Percentiles rank a stretch among this genome's conserved stretches.
Conservation (phyloP, 2,329 filamentous ascomycete genomes). For the Sporothrix euskadiensis region DNA sequence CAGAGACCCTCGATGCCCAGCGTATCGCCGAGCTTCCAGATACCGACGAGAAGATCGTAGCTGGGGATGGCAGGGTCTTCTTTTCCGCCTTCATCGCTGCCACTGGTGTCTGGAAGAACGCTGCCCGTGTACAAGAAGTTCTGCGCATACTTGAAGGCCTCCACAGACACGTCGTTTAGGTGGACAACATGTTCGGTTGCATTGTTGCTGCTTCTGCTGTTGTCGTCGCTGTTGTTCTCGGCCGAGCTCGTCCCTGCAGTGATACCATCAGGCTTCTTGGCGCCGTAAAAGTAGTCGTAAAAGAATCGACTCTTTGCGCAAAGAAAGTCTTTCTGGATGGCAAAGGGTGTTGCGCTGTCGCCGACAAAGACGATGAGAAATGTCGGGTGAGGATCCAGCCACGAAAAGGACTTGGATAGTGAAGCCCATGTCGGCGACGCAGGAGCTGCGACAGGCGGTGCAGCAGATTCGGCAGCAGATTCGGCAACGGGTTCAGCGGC, state of each 20-base stretch:
- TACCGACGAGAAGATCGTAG: conserved; percentile 56
- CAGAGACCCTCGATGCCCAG: conserved; percentile 58
- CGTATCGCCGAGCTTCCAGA: conserved; percentile 58
- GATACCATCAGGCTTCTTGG: not conserved
- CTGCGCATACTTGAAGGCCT: conserved; percentile 58
- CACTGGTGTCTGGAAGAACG: conserved; percentile 42
- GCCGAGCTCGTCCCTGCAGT: not conserved
- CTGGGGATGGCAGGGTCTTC: conserved; percentile 46
- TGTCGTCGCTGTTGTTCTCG: not conserved
- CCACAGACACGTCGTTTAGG: conserved; percentile 50
- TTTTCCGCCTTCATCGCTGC: not conserved
- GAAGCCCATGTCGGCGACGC: not conserved
- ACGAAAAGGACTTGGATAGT: conserved; percentile 35
- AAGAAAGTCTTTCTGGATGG: conserved; percentile 60
- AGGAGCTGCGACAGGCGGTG: not conserved
- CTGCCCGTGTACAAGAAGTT: conserved; percentile 55
- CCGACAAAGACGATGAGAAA: conserved; percentile 59
- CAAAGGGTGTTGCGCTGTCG: conserved; percentile 54
- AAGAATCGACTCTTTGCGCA: conserved; percentile 55
- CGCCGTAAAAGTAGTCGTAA: conserved; percentile 45
- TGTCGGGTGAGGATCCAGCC: conserved; percentile 49
- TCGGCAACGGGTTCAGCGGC: not conserved
- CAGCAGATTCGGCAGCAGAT: not conserved
- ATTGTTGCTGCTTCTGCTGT: conserved; percentile 30
- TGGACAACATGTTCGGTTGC: conserved; percentile 53